Evolutionary conservation across 2,329 filamentous ascomycete genomes (phyloP).

Genomic region (Fonsecaea multimorphosa): DNA sequence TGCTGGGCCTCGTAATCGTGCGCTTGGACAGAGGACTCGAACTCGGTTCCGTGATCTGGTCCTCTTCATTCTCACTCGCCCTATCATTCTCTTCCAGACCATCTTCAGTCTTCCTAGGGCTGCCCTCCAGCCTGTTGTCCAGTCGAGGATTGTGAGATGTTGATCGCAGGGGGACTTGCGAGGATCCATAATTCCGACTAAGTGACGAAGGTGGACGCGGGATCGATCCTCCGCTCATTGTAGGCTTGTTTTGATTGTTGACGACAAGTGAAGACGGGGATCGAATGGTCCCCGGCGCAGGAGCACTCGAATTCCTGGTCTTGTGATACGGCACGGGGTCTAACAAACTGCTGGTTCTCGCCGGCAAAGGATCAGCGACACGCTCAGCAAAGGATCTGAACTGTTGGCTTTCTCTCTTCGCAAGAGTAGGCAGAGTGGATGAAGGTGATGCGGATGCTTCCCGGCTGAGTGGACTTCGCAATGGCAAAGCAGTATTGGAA

Average conservation of each 20-base stretch:
- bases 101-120: conserved; percentile 11
- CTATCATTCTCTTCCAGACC: conserved; percentile 31
- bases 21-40: conserved; percentile 39
- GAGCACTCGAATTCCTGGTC: conserved; percentile 30
- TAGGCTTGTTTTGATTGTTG: conserved; percentile 30
- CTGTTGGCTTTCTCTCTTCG: conserved; percentile 32
- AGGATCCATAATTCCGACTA: conserved; percentile 29
- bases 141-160: conserved; percentile 22
- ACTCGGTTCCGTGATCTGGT: conserved; percentile 35
- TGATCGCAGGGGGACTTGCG: conserved; percentile 30
- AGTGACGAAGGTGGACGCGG: conserved; percentile 36
- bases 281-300: conserved; percentile 35
- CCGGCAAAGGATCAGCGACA: conserved; percentile 33
- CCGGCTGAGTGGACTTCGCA: conserved; percentile 51
- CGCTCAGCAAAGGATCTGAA: conserved; percentile 40
- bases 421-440: conserved; percentile 30
- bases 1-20: conserved; percentile 38
- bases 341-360: conserved; percentile 32
- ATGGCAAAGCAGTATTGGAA: conserved; percentile 48
- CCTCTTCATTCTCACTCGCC: conserved; percentile 33
- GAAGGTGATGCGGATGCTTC: conserved; percentile 51
- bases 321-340: conserved; percentile 40
- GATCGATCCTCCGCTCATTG: conserved; percentile 26
- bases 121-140: conserved; percentile 21
- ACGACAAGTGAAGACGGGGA: conserved; percentile 39